These are phyloP conservation scores for Cyanidium caldarium DNA, from an alignment of 23 red algal species.

Conservation along the genomic window DNA sequence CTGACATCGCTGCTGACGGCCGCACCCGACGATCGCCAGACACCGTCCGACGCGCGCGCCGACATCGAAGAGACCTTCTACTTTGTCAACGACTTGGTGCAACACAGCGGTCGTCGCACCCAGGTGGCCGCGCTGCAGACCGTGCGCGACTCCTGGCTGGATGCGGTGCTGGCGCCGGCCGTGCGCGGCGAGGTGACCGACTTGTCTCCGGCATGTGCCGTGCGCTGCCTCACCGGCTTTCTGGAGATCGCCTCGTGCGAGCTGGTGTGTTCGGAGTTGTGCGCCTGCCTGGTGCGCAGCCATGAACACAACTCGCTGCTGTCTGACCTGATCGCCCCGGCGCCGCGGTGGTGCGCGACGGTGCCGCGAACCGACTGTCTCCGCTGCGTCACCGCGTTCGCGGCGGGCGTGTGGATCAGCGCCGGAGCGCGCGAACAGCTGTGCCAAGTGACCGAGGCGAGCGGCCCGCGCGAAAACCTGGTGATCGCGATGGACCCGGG, in stretches of 20 bases:
- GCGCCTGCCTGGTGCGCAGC: not conserved
- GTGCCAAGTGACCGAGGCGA: not conserved
- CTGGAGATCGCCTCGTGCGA: not conserved
- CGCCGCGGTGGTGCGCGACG: not conserved
- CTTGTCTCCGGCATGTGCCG: not conserved
- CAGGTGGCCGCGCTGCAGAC: not conserved
- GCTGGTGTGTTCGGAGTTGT: not conserved
- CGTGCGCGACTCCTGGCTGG: not conserved
- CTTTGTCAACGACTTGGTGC: not conserved
- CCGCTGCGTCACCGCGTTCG: not conserved
- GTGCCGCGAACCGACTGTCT: not conserved
- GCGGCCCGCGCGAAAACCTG: not conserved
- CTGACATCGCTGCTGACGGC: not conserved
- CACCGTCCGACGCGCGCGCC: not conserved
- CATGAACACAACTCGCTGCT: not conserved
- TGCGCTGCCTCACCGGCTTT: not conserved
- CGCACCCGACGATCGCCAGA: not conserved
- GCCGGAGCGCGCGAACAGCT: not conserved
- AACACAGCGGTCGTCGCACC: not conserved
- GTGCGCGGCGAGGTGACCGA: not conserved
- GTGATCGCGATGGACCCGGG: not conserved
- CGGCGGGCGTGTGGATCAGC: not conserved
- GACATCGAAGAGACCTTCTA: not conserved
- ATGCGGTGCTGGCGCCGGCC: not conserved
- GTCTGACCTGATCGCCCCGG: not conserved